These are phyloP conservation scores for Artemisia argyi DNA, from an alignment of 129 eudicot species.

Conservation along the genomic window DNA sequence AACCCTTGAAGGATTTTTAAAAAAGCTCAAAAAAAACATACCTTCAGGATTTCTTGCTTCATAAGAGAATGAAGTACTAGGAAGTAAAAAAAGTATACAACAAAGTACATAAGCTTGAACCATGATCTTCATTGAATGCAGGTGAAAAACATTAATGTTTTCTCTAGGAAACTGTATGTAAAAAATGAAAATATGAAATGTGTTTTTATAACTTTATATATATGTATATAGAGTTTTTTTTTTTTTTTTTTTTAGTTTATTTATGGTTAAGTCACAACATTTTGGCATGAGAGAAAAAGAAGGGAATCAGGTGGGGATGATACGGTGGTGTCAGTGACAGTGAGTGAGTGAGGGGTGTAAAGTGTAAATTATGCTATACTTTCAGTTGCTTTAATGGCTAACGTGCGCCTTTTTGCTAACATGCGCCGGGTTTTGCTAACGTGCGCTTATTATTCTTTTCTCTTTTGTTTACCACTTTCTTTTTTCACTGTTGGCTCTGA, in stretches of 20 bases:
- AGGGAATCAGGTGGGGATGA: conserved; percentile 52
- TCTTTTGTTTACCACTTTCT: conserved; percentile 6
- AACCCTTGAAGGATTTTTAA: conserved; percentile 6
- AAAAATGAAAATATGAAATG: conserved; percentile 30
- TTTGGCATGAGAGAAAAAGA: conserved; percentile 21
- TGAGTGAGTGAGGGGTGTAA: conserved; percentile 29
- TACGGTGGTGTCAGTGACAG: conserved; percentile 54
- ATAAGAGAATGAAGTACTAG: conserved; percentile 44
- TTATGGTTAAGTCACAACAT: conserved; percentile 28
- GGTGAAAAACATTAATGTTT: conserved; percentile 21
- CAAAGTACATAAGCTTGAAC: conserved; percentile 13
- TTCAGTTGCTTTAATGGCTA: conserved; percentile 30
- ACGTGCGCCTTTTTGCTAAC: conserved; percentile 19
- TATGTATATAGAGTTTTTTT: background rate
- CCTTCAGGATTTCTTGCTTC: conserved; percentile 95
- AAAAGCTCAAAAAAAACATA: conserved; percentile 3
- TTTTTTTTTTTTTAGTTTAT: background rate
- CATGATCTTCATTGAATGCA: conserved; percentile 46
- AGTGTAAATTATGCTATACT: conserved; percentile 39
- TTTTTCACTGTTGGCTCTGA: conserved; percentile 26
- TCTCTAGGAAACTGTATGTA: background rate
- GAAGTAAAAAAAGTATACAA: conserved; percentile 30
- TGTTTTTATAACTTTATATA: background rate
- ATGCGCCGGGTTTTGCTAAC: background rate
- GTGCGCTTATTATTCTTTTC: conserved; percentile 14